These are phyloP conservation scores for Panicum hallii DNA, from an alignment of 202 grass and related monocot genomes.

Conservation along the genomic window DNA sequence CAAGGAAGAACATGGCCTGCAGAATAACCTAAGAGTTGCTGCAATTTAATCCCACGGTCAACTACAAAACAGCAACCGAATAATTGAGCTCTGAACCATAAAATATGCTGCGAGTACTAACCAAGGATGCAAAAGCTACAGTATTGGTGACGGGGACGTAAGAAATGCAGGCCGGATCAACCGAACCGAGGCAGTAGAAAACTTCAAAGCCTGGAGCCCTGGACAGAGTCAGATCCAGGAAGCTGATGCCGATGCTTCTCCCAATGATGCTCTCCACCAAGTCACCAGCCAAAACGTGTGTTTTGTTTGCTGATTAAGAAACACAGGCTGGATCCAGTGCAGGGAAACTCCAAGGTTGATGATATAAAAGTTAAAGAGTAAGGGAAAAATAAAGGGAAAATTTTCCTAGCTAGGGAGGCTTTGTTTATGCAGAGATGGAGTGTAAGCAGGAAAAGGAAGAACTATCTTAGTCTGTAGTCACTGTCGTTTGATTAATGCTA, in stretches of 20 bases:
- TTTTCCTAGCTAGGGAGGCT: neutral
- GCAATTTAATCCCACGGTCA: conserved; percentile 50
- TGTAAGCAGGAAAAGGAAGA: conserved; percentile 2
- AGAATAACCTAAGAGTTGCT: conserved; percentile 34
- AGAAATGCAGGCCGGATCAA: conserved; percentile 32
- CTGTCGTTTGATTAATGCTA: conserved; percentile 34
- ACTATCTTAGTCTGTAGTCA: conserved; percentile 30
- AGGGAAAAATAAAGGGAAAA: neutral
- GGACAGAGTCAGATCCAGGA: conserved; percentile 47
- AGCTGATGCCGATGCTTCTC: conserved; percentile 45
- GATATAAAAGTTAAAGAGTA: conserved; percentile 4
- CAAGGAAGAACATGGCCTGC: conserved; percentile 40
- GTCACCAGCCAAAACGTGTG: conserved; percentile 50
- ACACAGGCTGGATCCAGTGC: conserved; percentile 30
- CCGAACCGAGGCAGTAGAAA: conserved; percentile 31
- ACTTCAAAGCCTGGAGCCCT: conserved; percentile 22
- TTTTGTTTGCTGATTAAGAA: conserved; percentile 31
- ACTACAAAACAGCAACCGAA: conserved; percentile 35
- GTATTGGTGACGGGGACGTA: neutral
- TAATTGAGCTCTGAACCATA: conserved; percentile 35
- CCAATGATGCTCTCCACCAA: neutral
- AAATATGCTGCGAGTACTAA: neutral
- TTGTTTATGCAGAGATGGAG: conserved; percentile 26
- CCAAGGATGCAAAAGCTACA: conserved; percentile 10
- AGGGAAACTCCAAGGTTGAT: conserved; percentile 24